Conservation (phyloP, 441 rosid genomes). For the Gossypium schwendimanii region DNA sequence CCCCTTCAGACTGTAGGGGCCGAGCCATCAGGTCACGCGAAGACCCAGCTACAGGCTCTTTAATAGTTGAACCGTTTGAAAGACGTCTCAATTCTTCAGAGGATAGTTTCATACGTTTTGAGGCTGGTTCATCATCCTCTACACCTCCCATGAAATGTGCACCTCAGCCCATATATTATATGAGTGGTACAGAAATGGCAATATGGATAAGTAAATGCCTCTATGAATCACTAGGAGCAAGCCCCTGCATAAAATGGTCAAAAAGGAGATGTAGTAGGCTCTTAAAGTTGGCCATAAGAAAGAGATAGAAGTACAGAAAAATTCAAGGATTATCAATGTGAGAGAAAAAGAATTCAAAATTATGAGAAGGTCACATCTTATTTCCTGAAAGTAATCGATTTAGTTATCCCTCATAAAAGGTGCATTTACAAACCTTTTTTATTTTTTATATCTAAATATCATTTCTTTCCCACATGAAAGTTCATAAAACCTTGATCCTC, state of each 20-base stretch:
- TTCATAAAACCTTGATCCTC: background rate
- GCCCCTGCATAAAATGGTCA: constrained; percentile 30
- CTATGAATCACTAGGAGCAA: constrained; percentile 15
- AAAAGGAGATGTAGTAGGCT: background rate
- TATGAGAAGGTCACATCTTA: background rate
- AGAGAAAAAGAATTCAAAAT: background rate
- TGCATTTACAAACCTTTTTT: background rate
- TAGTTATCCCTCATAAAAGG: background rate
- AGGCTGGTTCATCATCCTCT: constrained; percentile 67
- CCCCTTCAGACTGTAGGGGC: constrained; percentile 48
- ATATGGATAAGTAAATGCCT: constrained; percentile 1
- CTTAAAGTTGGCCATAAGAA: background rate
- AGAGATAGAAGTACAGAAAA: background rate
- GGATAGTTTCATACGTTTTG: constrained; percentile 50
- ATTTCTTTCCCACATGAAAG: background rate
- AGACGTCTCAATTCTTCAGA: constrained; percentile 31
- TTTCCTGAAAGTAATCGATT: background rate
- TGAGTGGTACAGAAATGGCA: constrained; percentile 8
- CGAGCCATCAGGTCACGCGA: constrained; percentile 52
- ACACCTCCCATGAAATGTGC: constrained; percentile 75
- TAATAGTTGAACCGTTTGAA: constrained; percentile 39
- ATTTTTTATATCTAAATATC: background rate
- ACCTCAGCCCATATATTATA: constrained; percentile 64
- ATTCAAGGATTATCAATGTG: background rate
- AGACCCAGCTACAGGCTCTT: constrained; percentile 31